These are phyloP conservation scores for Rehmannia glutinosa DNA, from an alignment of 257 asterid species.

Conservation along the genomic window DNA sequence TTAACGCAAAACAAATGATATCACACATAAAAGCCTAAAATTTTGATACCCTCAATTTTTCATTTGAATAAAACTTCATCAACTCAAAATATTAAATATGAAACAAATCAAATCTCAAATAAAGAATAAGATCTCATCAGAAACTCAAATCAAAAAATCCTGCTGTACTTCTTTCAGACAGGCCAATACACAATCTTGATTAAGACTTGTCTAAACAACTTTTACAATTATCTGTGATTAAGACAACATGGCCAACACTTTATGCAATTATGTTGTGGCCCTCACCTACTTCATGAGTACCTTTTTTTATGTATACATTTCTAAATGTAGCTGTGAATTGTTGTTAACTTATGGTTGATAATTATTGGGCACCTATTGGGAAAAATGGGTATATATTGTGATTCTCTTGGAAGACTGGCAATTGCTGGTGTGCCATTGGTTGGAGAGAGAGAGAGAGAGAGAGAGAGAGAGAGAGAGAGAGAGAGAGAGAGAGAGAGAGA, in stretches of 20 bases:
- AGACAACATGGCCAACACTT: slow-evolving; percentile 8
- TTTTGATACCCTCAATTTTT: background rate
- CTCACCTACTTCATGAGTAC: slow-evolving; percentile 10
- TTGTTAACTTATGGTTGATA: background rate
- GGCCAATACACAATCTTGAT: background rate
- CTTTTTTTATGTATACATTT: background rate
- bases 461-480: no score
- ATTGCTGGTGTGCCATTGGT: no score
- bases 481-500: no score
- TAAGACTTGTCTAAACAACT: slow-evolving; percentile 3
- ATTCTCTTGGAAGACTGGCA: background rate
- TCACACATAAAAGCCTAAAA: background rate
- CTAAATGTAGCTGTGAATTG: background rate
- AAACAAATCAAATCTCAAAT: background rate
- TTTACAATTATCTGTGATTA: background rate
- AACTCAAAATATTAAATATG: no score
- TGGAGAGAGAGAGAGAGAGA: no score
- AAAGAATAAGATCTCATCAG: background rate
- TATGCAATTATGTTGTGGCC: background rate
- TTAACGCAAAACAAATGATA: background rate
- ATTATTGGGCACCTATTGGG: background rate
- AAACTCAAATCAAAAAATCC: background rate
- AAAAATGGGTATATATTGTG: background rate
- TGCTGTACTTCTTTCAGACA: background rate
- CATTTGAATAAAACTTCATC: background rate